Percentiles rank a stretch among this genome's conserved stretches.
phyloP scores from a whole-genome alignment of 768 basidiomycete genomes.

The Suillus paluster region DNA sequence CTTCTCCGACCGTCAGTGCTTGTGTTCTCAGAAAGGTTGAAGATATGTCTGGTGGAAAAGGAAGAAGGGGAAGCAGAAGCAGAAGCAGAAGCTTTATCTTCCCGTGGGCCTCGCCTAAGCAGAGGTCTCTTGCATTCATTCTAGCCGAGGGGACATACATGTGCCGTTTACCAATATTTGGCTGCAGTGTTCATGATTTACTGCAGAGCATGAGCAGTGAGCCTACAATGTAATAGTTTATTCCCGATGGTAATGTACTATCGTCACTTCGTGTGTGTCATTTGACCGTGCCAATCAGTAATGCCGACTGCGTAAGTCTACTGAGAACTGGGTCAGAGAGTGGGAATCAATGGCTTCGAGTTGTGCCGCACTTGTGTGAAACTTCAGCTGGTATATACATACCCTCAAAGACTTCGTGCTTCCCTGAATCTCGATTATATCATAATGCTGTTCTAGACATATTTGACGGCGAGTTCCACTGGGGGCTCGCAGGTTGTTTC shows the following conservation, averaged over 20 bases:
- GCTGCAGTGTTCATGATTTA: background rate
- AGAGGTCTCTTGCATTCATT: background rate
- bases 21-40: slow-evolving; percentile 18
- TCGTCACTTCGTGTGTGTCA: no score
- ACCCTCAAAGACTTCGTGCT: no score
- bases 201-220: background rate
- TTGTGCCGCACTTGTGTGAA: no score
- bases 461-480: no score
- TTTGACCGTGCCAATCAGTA: no score
- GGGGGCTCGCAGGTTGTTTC: no score
- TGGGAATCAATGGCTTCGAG: no score
- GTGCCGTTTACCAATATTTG: background rate
- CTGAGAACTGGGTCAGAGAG: no score
- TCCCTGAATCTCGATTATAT: no score
- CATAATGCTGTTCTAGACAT: no score
- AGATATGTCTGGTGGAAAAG: slow-evolving; percentile 40
- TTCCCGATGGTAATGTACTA: background rate
- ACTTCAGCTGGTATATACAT: no score
- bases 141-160: background rate
- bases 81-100: slow-evolving; percentile 82
- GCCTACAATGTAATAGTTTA: background rate
- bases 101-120: slow-evolving; percentile 49
- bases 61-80: slow-evolving; percentile 81
- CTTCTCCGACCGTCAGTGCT: slow-evolving; percentile 37
- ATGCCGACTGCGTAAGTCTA: no score